Base-by-base conservation (phyloP, 768 basidiomycete genomes). In the Boletus sp. region DNA sequence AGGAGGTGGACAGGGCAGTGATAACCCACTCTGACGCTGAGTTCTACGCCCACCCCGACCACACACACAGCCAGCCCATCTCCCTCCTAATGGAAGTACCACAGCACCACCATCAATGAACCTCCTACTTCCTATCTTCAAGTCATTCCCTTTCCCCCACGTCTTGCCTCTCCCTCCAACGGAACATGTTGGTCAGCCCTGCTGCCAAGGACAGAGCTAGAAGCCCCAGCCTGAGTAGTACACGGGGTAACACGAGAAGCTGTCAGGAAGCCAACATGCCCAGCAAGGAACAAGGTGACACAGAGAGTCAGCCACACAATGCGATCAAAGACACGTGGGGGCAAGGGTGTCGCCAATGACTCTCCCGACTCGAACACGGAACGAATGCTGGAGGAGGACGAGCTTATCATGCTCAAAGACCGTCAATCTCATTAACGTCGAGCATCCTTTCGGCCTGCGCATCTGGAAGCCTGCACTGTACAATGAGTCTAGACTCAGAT, bases 401-500 rank as follows among this genome's bases (percentile, higher is more conserved):
- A 94, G 64, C 92, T 86, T 6, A 89, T 96, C 60, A 98, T 95
- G 0, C 75, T 99, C 64, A 92, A 89, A 74, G 94, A 97, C 64
- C 84, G 97, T 32, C 97, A 99, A 72, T 44, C 89, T 97, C 64
- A 96, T 98, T 71, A 99, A 99, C 75, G 94, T 97, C 68, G 92
- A 96, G 68, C 97, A 99, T 72, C 97, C 97, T 14, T 99, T 99
- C 73, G 97, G 97, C 78, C 80, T 99, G 57, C 96, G 93, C n/a
- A n/a, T n/a, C n/a, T n/a, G n/a, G n/a, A n/a, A n/a, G n/a, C n/a
- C n/a, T n/a, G n/a, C n/a, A n/a, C n/a, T n/a, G n/a, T n/a, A n/a
- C n/a, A n/a, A n/a, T n/a, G n/a, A n/a, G n/a, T n/a, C n/a, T n/a
- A n/a, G 40, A 98, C 98, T n/a, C n/a, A n/a, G n/a, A n/a, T n/a